A percentile compares a stretch with the other conserved stretches of the same genome.
Conservation (phyloP, 306 rosid species). For the Quillaja saponaria region DNA sequence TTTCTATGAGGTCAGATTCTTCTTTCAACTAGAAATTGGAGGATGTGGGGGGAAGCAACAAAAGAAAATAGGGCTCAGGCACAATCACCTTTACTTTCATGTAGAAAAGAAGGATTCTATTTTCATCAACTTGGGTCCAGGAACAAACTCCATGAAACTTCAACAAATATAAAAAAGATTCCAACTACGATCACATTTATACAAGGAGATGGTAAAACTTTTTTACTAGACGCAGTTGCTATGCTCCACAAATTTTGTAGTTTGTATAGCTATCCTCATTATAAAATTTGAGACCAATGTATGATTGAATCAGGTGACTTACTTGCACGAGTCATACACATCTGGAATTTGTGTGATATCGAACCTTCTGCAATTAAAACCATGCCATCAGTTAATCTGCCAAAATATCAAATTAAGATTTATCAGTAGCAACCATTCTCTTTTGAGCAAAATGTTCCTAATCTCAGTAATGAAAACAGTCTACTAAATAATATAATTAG, state of each 20-base stretch:
- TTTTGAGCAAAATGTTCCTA: too few relatives aligned
- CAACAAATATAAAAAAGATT: not conserved
- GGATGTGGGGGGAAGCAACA: constrained; percentile 9
- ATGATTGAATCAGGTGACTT: constrained; percentile 40
- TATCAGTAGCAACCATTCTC: too few relatives aligned
- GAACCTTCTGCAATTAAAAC: constrained; percentile 68
- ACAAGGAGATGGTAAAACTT: too few relatives aligned
- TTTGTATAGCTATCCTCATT: too few relatives aligned
- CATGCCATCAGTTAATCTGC: constrained; percentile 24
- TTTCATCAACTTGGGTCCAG: constrained; percentile 13
- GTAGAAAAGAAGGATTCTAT: constrained; percentile 8
- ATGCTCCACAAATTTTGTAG: too few relatives aligned
- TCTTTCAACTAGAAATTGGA: too few relatives aligned
- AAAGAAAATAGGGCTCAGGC: not conserved
- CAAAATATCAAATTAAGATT: too few relatives aligned
- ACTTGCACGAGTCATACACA: constrained; percentile 99
- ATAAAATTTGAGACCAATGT: too few relatives aligned
- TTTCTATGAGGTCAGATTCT: too few relatives aligned
- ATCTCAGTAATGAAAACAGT: too few relatives aligned
- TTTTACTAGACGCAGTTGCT: too few relatives aligned
- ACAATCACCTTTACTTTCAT: not conserved
- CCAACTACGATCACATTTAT: not conserved
- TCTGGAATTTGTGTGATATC: constrained; percentile 97
- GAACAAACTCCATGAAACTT: constrained; percentile 15
- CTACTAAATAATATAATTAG: too few relatives aligned